Evolutionary conservation across 495 filamentous ascomycete genomes (phyloP).

Genomic region (Hypomontagnella submonticulosa): DNA sequence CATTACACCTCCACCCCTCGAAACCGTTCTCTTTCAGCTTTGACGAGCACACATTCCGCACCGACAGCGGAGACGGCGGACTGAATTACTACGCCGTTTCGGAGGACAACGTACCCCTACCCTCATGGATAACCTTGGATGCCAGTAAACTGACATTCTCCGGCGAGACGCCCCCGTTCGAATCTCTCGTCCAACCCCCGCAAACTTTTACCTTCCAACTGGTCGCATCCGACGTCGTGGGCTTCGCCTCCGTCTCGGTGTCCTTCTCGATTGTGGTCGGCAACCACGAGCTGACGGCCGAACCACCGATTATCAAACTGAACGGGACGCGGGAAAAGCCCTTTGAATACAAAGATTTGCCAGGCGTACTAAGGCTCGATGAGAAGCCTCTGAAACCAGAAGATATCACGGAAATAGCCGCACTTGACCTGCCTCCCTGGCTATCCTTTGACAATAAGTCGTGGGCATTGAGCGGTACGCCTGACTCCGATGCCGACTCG

Average conservation of each 20-base stretch:
- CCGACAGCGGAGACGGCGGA: conserved; percentile 28
- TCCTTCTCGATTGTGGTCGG: conserved; percentile 77
- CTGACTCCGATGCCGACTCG: conserved; percentile 64
- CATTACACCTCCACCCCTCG: conserved; percentile 52
- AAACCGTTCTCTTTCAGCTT: conserved; percentile 53
- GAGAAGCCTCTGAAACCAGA: conserved; percentile 59
- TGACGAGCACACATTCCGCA: conserved; percentile 53
- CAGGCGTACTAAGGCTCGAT: conserved; percentile 69
- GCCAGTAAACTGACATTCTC: conserved; percentile 70
- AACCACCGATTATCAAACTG: conserved; percentile 64
- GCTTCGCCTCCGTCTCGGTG: conserved; percentile 73
- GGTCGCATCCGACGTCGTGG: conserved; percentile 81
- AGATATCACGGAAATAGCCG: conserved; percentile 61
- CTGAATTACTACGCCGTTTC: conserved; percentile 80
- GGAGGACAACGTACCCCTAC: conserved; percentile 80
- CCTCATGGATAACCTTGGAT: conserved; percentile 88
- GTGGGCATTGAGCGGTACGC: conserved; percentile 71
- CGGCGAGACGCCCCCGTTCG: conserved; percentile 73
- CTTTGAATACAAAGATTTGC: conserved; percentile 67
- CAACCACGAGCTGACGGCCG: conserved; percentile 72
- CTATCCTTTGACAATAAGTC: conserved; percentile 72
- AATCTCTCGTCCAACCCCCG: conserved; percentile 71
- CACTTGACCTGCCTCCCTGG: conserved; percentile 71
- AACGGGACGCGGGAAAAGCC: conserved; percentile 66
- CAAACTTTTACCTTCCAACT: conserved; percentile 78